Percentiles rank a stretch among this genome's conserved stretches.
Conservation (phyloP, 2,329 filamentous ascomycete species). For the Neofusicoccum kwambonambiense region DNA sequence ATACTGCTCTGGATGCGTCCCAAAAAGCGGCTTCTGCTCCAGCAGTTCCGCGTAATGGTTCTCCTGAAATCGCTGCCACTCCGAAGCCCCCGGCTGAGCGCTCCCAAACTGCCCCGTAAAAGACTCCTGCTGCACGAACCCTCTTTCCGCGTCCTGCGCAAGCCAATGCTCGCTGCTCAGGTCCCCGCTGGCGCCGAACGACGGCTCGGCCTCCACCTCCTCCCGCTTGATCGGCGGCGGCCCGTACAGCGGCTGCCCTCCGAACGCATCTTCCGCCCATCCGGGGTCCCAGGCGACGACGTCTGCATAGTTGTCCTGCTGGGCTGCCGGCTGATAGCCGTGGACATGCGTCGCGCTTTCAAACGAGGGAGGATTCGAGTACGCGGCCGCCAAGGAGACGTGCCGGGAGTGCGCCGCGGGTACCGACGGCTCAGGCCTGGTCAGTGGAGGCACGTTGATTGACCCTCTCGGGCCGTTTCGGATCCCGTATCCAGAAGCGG, state of each 20-base stretch:
- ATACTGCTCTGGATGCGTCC: not conserved
- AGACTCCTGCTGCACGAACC: not conserved
- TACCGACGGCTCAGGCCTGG: not conserved
- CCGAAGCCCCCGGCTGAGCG: not conserved
- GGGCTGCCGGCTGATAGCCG: not conserved
- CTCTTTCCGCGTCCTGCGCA: not conserved
- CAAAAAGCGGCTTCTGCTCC: not conserved
- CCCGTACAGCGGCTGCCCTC: not conserved
- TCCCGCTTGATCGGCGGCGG: not conserved
- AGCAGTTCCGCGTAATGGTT: not conserved
- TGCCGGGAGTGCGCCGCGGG: not conserved
- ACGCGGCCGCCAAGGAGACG: not conserved
- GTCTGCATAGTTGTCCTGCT: not conserved
- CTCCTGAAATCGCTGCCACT: not conserved
- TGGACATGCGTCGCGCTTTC: too few species aligned
- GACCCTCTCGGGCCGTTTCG: not conserved
- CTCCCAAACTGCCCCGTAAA: not conserved
- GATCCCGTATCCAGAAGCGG: too few species aligned
- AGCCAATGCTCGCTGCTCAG: not conserved
- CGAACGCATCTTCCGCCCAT: conserved; percentile 4
- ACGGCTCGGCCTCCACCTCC: not conserved
- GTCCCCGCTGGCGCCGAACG: not conserved
- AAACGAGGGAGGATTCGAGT: not conserved
- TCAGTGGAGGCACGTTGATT: not conserved
- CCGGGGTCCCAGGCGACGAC: not conserved